Evolutionary conservation across 2,329 filamentous ascomycete genomes (phyloP).

Genomic region (Periconia macrospinosa): DNA sequence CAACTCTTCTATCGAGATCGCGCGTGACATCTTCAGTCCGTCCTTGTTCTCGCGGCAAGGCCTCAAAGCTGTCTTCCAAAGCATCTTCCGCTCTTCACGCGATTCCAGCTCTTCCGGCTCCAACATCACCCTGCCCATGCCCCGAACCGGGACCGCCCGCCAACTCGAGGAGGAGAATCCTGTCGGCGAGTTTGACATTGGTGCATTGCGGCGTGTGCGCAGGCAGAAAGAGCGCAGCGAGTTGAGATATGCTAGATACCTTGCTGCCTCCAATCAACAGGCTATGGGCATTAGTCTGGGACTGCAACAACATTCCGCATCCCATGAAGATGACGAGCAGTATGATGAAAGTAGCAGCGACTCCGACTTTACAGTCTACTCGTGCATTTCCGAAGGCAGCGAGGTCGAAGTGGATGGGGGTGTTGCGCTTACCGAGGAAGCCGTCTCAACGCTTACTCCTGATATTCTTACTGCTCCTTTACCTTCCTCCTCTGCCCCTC

Average conservation of each 20-base stretch:
- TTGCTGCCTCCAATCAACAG: not conserved
- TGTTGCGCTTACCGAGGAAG: conserved; percentile 61
- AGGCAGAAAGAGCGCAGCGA: conserved; percentile 29
- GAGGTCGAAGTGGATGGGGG: conserved; percentile 55
- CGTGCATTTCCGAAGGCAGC: conserved; percentile 31
- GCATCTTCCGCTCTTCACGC: conserved; percentile 28
- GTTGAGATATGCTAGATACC: conserved; percentile 17
- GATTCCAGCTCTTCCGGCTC: conserved; percentile 36
- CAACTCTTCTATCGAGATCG: conserved; percentile 23
- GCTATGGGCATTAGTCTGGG: not conserved
- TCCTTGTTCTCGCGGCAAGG: conserved; percentile 24
- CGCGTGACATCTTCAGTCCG: conserved; percentile 17
- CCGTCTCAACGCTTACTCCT: conserved; percentile 50
- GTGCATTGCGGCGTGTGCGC: conserved; percentile 26
- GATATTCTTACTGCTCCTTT: conserved; percentile 25
- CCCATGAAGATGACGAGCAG: not conserved
- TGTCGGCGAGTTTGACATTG: conserved; percentile 29
- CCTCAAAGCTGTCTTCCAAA: conserved; percentile 31
- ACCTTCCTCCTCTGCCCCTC: not conserved
- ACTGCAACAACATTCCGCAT: not conserved
- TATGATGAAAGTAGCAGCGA: conserved; percentile 8
- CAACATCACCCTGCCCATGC: conserved; percentile 36
- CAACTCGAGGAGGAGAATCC: conserved; percentile 6
- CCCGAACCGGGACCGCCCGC: conserved; percentile 28
- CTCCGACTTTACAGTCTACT: conserved; percentile 26